These are phyloP conservation scores for Candida chilensis DNA, from an alignment of 805 yeast species.

Conservation along the genomic window DNA sequence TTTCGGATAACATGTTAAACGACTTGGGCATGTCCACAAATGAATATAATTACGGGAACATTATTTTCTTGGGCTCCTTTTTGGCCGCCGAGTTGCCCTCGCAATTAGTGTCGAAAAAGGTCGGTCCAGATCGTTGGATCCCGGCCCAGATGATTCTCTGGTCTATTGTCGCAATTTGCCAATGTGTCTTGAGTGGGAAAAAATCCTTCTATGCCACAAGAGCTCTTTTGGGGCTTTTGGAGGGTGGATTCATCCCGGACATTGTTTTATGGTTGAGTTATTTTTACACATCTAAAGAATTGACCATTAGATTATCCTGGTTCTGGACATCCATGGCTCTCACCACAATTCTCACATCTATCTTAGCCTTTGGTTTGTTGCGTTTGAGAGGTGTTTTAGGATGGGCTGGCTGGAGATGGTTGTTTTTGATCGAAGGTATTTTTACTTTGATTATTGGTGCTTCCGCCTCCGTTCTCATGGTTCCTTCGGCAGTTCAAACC, in stretches of 20 bases:
- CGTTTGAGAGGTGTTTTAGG: slow-evolving; percentile 35
- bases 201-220: slow-evolving; percentile 38
- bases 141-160: slow-evolving; percentile 49
- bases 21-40: slow-evolving; percentile 46
- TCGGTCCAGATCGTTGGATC: slow-evolving; percentile 58
- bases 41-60: slow-evolving; percentile 51
- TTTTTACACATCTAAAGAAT: slow-evolving; percentile 52
- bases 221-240: slow-evolving; percentile 44
- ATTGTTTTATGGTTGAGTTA: slow-evolving; percentile 55
- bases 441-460: slow-evolving; percentile 47
- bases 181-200: slow-evolving; percentile 31
- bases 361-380: slow-evolving; percentile 44
- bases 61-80: slow-evolving; percentile 44
- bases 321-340: slow-evolving; percentile 51
- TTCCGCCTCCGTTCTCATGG: slow-evolving; percentile 38
- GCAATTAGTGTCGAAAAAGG: slow-evolving; percentile 50
- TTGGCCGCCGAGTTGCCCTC: slow-evolving; percentile 55
- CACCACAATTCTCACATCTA: slow-evolving; percentile 33
- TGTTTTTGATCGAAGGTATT: slow-evolving; percentile 56
- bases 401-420: slow-evolving; percentile 54
- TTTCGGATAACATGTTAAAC: slow-evolving; percentile 43
- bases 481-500: slow-evolving; percentile 45
- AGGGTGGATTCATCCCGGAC: slow-evolving; percentile 69
- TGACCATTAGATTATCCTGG: slow-evolving; percentile 47
- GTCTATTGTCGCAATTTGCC: slow-evolving; percentile 47